Conservation (phyloP, 192 early-diverging fungal genomes). For the Rhizophagus prolifer region DNA sequence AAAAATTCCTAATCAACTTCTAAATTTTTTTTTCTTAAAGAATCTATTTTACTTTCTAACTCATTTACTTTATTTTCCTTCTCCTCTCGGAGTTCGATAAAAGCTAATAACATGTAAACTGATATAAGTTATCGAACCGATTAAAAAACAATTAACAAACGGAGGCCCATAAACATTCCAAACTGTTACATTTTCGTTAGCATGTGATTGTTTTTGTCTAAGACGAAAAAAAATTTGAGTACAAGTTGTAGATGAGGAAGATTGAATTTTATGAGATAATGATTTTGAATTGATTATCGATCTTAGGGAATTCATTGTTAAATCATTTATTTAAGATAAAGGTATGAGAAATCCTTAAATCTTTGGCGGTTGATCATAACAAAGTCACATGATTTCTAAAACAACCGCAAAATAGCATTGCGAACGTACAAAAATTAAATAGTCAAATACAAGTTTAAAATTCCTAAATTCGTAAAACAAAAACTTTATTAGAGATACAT, state of each 20-base stretch:
- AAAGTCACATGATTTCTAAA: too few species aligned
- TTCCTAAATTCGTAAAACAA: too few species aligned
- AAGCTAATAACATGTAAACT: conserved; percentile 12
- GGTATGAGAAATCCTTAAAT: too few species aligned
- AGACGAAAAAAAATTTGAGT: not conserved
- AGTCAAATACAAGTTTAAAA: too few species aligned
- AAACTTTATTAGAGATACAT: too few species aligned
- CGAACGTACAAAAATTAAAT: too few species aligned
- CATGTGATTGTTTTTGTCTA: not conserved
- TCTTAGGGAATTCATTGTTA: not conserved
- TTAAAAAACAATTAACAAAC: conserved; percentile 5
- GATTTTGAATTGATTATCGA: not conserved
- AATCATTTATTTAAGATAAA: too few species aligned
- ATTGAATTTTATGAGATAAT: not conserved
- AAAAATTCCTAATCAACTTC: not conserved
- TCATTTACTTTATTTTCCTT: conserved; percentile 13
- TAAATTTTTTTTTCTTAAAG: not conserved
- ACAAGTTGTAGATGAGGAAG: not conserved
- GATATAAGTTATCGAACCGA: conserved; percentile 20
- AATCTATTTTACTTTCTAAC: conserved; percentile 1
- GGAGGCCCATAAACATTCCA: conserved; percentile 21
- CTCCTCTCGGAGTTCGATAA: not conserved
- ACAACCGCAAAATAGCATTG: too few species aligned
- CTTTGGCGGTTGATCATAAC: too few species aligned
- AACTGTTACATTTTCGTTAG: not conserved